Conservation (phyloP, 75 land plant genomes). For the Cunninghamia lanceolata region DNA sequence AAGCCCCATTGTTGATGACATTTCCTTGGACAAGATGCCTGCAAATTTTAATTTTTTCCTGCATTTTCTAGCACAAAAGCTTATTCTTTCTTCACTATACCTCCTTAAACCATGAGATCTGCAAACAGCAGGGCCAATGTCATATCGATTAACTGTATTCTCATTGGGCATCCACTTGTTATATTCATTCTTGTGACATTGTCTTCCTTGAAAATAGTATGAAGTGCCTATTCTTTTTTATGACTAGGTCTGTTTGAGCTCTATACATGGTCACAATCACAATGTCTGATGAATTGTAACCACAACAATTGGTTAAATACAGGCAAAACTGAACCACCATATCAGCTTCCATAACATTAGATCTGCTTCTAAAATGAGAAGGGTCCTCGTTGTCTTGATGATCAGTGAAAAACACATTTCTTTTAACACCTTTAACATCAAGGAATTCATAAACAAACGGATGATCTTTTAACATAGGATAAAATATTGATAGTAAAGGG, state of each 20-base stretch:
- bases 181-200: not conserved
- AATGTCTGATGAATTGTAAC: slow-evolving; percentile 9
- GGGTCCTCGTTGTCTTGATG: slow-evolving; percentile 6
- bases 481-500: slow-evolving; percentile 11
- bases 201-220: not conserved
- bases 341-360: not conserved
- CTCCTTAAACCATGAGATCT: too few species aligned
- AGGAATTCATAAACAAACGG: not conserved
- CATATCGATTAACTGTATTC: slow-evolving; percentile 7
- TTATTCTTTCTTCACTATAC: not conserved
- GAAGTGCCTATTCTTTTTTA: not conserved
- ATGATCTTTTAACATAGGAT: slow-evolving; percentile 20
- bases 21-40: slow-evolving; percentile 25
- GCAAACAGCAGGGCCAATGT: slow-evolving; percentile 3
- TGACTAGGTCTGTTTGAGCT: not conserved
- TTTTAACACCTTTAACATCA: slow-evolving; percentile 15
- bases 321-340: slow-evolving; percentile 21
- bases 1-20: slow-evolving; percentile 14
- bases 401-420: slow-evolving; percentile 14
- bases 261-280: slow-evolving; percentile 16
- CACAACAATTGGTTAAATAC: slow-evolving; percentile 17
- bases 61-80: slow-evolving; percentile 16
- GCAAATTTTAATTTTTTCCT: slow-evolving; percentile 15
- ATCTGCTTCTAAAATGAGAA: not conserved
- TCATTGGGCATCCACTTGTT: not conserved